Conservation (phyloP, 1,139 yeast genomes). For the Saccharomyces hybrid region DNA sequence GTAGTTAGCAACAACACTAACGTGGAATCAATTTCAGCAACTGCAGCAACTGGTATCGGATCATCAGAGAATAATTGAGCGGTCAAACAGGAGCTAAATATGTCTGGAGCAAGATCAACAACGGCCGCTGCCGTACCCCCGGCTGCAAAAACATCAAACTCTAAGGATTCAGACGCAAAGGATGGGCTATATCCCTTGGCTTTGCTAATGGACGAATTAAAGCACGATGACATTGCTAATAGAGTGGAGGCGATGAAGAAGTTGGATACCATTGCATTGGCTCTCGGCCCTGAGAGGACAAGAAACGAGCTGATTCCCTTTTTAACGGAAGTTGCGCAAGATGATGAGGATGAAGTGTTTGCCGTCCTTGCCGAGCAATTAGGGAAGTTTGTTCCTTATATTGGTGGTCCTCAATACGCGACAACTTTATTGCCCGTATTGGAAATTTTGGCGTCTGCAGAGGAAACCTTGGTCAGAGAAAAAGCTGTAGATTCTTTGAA, state of each 20-base stretch:
- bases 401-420: slow-evolving; percentile 81
- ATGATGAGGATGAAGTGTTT: slow-evolving; percentile 96
- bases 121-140: neutral
- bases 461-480: slow-evolving; percentile 96
- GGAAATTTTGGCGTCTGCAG: slow-evolving; percentile 83
- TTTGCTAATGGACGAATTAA: slow-evolving; percentile 89
- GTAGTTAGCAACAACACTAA: neutral
- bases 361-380: slow-evolving; percentile 88
- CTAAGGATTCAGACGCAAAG: slow-evolving; percentile 6
- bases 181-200: slow-evolving; percentile 88
- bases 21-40: neutral
- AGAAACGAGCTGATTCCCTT: slow-evolving; percentile 85
- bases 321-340: slow-evolving; percentile 85
- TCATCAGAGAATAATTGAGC: neutral
- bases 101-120: neutral
- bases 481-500: slow-evolving; percentile 86
- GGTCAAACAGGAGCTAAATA: neutral
- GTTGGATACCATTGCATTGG: slow-evolving; percentile 88
- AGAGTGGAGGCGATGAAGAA: slow-evolving; percentile 94
- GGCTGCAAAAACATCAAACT: slow-evolving; percentile 1
- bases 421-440: slow-evolving; percentile 76
- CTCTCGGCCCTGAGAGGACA: slow-evolving; percentile 91
- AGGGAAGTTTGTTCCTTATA: slow-evolving; percentile 75
- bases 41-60: neutral
- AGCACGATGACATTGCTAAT: slow-evolving; percentile 89